Conservation (phyloP, 345 rosid genomes). For the Pistacia vera region DNA sequence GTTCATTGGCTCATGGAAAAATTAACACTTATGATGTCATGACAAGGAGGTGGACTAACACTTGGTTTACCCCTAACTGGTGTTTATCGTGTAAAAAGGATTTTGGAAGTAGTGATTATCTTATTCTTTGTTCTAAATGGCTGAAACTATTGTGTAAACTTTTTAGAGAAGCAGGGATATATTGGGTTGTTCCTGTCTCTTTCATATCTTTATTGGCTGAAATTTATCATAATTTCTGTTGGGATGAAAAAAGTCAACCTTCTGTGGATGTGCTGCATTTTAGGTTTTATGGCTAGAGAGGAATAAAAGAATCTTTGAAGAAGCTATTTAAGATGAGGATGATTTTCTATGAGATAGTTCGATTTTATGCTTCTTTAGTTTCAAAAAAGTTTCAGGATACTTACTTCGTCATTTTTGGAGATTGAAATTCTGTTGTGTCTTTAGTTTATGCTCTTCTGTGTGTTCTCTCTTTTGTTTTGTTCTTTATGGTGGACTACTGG, state of each 20-base stretch:
- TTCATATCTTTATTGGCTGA: not conserved
- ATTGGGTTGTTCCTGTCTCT: not conserved
- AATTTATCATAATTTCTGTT: not conserved
- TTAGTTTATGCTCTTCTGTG: not conserved
- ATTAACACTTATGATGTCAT: not conserved
- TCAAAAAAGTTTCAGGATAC: not conserved
- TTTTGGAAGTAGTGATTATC: not conserved
- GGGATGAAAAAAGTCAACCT: not conserved
- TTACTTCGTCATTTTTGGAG: not conserved
- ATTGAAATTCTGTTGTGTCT: not conserved
- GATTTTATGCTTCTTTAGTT: not conserved
- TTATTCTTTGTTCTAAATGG: not conserved
- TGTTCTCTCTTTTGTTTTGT: not conserved
- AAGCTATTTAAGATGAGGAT: not conserved
- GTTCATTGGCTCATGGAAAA: not conserved
- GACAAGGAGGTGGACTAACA: not conserved
- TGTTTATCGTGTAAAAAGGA: not conserved
- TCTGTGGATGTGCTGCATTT: not conserved
- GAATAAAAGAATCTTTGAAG: not conserved
- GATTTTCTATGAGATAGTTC: not conserved
- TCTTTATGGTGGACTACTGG: not conserved
- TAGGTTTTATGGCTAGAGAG: not conserved
- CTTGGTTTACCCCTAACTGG: not conserved
- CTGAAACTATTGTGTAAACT: not conserved
- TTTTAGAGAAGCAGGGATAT: not conserved